These are phyloP conservation scores for Geranomyces michiganensis DNA, from an alignment of 192 early-diverging fungal species.

Conservation along the genomic window DNA sequence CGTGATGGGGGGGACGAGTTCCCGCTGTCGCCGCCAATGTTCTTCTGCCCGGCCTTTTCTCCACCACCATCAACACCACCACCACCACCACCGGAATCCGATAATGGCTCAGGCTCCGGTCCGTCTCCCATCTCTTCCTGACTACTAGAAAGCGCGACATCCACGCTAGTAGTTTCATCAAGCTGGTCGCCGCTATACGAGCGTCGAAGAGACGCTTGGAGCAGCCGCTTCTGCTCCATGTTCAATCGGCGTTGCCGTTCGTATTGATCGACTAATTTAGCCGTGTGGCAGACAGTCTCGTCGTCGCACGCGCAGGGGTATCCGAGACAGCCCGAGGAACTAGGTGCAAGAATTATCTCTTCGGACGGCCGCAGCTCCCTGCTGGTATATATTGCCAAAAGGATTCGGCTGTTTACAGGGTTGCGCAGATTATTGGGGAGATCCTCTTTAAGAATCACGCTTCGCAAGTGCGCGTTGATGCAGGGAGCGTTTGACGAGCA, in stretches of 20 bases:
- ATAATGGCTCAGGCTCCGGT: background rate
- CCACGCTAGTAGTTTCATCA: background rate
- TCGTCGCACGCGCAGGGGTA: constrained; percentile 46
- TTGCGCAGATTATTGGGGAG: background rate
- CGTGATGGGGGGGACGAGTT: background rate
- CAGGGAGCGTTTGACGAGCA: constrained; percentile 24
- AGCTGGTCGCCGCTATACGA: background rate
- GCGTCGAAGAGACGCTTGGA: background rate
- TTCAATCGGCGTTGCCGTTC: background rate
- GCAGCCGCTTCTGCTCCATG: background rate
- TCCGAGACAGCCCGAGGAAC: constrained; percentile 13
- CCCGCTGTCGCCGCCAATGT: background rate
- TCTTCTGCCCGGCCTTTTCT: background rate
- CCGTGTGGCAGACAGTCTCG: constrained; percentile 20
- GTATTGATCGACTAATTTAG: background rate
- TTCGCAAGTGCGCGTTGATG: constrained; percentile 41
- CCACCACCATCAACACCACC: background rate
- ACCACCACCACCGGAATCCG: background rate
- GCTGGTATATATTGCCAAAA: constrained; percentile 42
- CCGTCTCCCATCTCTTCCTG: background rate
- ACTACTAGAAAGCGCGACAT: background rate
- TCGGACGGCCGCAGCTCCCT: constrained; percentile 25
- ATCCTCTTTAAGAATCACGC: constrained; percentile 30
- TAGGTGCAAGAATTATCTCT: constrained; percentile 40
- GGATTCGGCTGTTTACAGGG: constrained; percentile 27